Conservation (phyloP, 305 asterid species). For the Ilex paraguariensis region DNA sequence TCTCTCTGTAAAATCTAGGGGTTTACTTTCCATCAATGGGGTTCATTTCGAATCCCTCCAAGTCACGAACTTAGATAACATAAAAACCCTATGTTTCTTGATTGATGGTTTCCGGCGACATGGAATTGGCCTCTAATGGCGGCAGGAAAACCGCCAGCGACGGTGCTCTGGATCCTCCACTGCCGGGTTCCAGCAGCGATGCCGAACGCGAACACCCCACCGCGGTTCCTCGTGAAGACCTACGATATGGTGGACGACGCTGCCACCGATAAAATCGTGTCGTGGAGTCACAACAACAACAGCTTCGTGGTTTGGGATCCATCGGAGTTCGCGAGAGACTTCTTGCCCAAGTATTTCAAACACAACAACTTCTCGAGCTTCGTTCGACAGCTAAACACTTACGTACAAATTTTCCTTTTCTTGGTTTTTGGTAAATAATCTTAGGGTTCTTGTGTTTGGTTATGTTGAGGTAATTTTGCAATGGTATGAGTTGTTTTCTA, state of each 20-base stretch:
- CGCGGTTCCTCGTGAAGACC: constrained; percentile 56
- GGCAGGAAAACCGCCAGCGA: constrained; percentile 8
- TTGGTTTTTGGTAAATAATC: background rate
- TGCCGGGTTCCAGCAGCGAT: constrained; percentile 17
- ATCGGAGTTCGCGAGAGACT: constrained; percentile 37
- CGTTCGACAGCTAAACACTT: constrained; percentile 56
- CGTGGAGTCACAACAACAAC: constrained; percentile 46
- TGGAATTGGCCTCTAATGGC: constrained; percentile 14
- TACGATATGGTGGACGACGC: constrained; percentile 62
- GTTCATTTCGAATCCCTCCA: too few relatives aligned
- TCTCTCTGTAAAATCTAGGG: too few relatives aligned
- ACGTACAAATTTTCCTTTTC: constrained; percentile 26
- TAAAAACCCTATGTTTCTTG: background rate
- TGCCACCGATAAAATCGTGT: constrained; percentile 44
- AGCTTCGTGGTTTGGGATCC: constrained; percentile 63
- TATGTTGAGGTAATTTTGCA: too few relatives aligned
- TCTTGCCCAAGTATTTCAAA: constrained; percentile 50
- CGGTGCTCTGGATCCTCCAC: constrained; percentile 4
- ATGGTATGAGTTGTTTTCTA: too few relatives aligned
- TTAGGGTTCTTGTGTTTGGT: too few relatives aligned
- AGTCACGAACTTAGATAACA: too few relatives aligned
- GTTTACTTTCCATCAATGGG: too few relatives aligned
- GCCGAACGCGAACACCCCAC: constrained; percentile 36
- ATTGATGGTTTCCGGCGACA: background rate
- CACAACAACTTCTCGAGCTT: constrained; percentile 59